These are phyloP conservation scores for Linnemannia elongata DNA, from an alignment of 192 early-diverging fungal genomes.

Conservation along the genomic window DNA sequence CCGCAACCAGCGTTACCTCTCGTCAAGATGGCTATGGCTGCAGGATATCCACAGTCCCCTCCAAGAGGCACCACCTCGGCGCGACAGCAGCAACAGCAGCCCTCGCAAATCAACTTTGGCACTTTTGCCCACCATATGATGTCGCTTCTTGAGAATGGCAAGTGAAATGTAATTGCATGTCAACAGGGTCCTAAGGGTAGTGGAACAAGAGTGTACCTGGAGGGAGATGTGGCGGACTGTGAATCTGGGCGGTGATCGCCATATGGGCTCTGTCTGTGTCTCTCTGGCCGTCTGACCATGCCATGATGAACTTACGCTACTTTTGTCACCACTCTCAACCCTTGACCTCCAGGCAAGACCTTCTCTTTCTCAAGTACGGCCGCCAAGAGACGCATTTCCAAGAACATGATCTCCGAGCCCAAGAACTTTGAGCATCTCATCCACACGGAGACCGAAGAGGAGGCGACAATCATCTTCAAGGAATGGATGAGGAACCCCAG, in stretches of 20 bases:
- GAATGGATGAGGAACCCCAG: slow-evolving; percentile 51
- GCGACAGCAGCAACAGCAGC: slow-evolving; percentile 44
- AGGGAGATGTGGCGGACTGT: neutral
- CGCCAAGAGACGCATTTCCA: slow-evolving; percentile 51
- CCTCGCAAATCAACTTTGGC: slow-evolving; percentile 54
- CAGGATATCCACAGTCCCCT: slow-evolving; percentile 42
- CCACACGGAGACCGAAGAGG: slow-evolving; percentile 56
- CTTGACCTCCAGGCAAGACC: slow-evolving; percentile 32
- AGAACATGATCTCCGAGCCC: slow-evolving; percentile 57
- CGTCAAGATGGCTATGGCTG: slow-evolving; percentile 51
- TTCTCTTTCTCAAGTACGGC: slow-evolving; percentile 43
- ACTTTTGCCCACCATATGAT: slow-evolving; percentile 54
- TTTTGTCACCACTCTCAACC: too few relatives aligned
- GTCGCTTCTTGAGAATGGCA: slow-evolving; percentile 55
- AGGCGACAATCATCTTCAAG: slow-evolving; percentile 56
- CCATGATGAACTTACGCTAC: neutral
- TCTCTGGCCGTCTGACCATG: too few relatives aligned
- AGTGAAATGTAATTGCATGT: slow-evolving; percentile 21
- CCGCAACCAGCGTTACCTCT: neutral
- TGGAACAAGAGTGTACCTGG: neutral
- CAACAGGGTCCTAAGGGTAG: neutral
- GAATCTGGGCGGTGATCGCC: neutral
- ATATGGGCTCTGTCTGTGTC: neutral
- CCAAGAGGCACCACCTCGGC: slow-evolving; percentile 17
- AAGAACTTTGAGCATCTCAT: slow-evolving; percentile 60